Base-by-base conservation (phyloP, 768 basidiomycete genomes). In the Trametes elegans region DNA sequence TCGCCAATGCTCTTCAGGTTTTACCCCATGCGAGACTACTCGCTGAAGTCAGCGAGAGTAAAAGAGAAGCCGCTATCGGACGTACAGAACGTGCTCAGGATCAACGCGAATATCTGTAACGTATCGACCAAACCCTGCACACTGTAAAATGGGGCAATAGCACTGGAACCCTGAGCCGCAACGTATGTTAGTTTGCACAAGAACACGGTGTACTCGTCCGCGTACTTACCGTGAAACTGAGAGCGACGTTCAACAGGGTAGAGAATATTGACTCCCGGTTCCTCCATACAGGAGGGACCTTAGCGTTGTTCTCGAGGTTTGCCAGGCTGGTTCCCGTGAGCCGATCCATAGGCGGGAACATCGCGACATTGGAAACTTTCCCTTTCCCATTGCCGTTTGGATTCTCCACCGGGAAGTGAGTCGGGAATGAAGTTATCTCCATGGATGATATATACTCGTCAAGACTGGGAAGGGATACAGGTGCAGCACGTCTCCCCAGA, bases 51-150 rank as follows among this genome's bases (percentile, higher is more conserved):
- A 39, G 19, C 27, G 3, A 6, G 45, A 28, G 28, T 21, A 3
- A 34, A 28, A 9, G 5, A 1, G 13, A 16, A 19, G 11, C 5
- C 29, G 26, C 7, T 2, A 18, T 10, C 29, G 44, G 11, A 42
- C 70, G 35, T 62, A 87, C 87, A 78, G 56, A 88, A 78, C 2
- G 86, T 87, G 53, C 77, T 82, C 53, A 90, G 66, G 39, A 90
- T 76, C 24, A 90, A 71, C 0, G 87, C 86, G 66, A 88, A 87
- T 31, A 89, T 76, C 63, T 90, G 87, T 0, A 89, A 68, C 0
- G 82, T 85, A 58, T 86, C 85, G 48, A 81, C 74, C 9, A 88
- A 72, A 35, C 87, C 86, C 62, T 85, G 83, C 19, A 88, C 66
- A 65, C 85, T 87, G 63, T 88, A 90, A 60, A 81, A 87, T 0